Conservation (phyloP, 2,329 filamentous ascomycete species). For the Nothopassalora personata region DNA sequence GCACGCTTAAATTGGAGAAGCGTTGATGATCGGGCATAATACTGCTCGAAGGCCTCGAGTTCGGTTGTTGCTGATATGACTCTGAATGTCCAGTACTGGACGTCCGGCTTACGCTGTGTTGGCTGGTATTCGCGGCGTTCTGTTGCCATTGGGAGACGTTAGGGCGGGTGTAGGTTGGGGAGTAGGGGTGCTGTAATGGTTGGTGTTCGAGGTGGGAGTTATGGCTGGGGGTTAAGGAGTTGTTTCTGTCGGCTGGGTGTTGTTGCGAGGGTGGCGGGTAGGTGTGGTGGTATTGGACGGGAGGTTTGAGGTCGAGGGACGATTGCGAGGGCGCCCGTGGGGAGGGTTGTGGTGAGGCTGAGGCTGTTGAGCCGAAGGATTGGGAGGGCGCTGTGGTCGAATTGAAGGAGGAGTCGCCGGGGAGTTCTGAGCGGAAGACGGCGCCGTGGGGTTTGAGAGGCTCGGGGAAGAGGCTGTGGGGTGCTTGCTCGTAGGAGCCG, state of each 20-base stretch:
- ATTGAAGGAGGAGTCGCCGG: slow-evolving; percentile 22
- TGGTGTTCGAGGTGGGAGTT: slow-evolving; percentile 9
- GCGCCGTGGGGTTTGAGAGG: slow-evolving; percentile 19
- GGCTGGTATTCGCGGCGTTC: slow-evolving; percentile 4
- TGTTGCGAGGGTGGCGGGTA: slow-evolving; percentile 13
- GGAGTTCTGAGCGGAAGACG: slow-evolving; percentile 27
- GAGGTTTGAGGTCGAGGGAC: slow-evolving; percentile 4
- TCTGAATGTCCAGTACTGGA: neutral
- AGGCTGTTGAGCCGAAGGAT: neutral
- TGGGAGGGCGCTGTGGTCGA: neutral
- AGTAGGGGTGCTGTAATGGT: slow-evolving; percentile 1
- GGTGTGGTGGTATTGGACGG: slow-evolving; percentile 15
- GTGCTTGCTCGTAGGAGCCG: slow-evolving; percentile 35
- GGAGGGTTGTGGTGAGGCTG: slow-evolving; percentile 17
- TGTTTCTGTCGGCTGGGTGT: slow-evolving; percentile 10
- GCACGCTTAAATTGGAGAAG: slow-evolving; percentile 14
- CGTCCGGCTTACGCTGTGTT: slow-evolving; percentile 4
- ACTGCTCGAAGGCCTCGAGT: slow-evolving; percentile 11
- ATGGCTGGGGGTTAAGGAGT: slow-evolving; percentile 7
- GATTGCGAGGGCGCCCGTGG: slow-evolving; percentile 10
- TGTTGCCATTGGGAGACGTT: slow-evolving; percentile 20
- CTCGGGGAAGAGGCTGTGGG: slow-evolving; percentile 20
- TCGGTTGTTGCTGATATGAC: slow-evolving; percentile 3
- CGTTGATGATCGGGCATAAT: slow-evolving; percentile 22
- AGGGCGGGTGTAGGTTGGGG: neutral